A percentile compares a stretch with the other conserved stretches of the same genome.
These are phyloP conservation scores for Poterioochromonas sp. DNA, from an alignment of 352 stramenopile species.

Conservation along the genomic window DNA sequence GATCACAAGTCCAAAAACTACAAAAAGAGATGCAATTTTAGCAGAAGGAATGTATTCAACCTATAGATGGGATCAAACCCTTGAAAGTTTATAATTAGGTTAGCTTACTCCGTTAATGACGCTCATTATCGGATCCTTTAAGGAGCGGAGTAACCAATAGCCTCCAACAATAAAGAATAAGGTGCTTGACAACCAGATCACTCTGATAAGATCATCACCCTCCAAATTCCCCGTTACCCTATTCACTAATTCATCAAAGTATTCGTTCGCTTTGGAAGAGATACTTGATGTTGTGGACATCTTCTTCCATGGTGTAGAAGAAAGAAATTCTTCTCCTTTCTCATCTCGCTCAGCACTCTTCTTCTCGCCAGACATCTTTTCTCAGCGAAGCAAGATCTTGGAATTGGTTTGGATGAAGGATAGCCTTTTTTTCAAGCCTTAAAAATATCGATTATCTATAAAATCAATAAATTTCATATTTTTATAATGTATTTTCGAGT, in stretches of 20 bases:
- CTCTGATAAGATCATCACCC: constrained; percentile 49
- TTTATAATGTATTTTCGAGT: no score
- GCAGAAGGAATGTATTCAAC: constrained; percentile 63
- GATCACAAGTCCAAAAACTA: constrained; percentile 59
- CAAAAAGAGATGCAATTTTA: constrained; percentile 67
- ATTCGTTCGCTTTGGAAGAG: background rate
- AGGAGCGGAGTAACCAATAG: constrained; percentile 50
- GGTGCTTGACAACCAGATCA: constrained; percentile 58
- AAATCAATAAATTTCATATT: no score
- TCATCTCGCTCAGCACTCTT: no score
- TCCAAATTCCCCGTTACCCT: constrained; percentile 41
- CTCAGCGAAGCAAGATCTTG: no score
- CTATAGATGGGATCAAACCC: background rate
- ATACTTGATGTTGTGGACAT: constrained; percentile 3
- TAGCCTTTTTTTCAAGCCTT: no score
- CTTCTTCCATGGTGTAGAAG: background rate
- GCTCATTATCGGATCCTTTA: constrained; percentile 69
- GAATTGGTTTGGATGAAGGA: no score
- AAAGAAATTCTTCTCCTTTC: constrained; percentile 17
- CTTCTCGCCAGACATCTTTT: no score
- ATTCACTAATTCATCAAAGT: constrained; percentile 3
- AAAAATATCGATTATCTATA: no score
- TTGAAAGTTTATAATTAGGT: background rate
- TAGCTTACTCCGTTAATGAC: constrained; percentile 53
- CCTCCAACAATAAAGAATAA: constrained; percentile 76